phyloP scores from a whole-genome alignment of 2,329 filamentous ascomycete genomes.

The Diplodia intermedia region DNA sequence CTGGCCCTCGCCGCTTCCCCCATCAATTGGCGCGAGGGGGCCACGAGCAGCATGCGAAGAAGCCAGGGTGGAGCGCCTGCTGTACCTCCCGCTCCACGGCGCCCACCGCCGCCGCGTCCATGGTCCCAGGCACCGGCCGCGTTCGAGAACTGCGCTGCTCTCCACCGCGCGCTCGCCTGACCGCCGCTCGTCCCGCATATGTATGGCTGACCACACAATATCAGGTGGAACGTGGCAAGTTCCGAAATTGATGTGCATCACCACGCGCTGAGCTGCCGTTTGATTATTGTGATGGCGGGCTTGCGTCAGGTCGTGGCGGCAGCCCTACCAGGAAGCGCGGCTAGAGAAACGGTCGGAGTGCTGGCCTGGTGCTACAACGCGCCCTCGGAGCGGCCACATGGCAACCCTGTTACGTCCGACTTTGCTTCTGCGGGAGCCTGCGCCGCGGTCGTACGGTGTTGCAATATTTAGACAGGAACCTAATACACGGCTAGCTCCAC shows the following conservation, averaged over 20 bases:
- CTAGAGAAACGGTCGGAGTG: constrained; percentile 23
- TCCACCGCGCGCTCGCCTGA: constrained; percentile 15
- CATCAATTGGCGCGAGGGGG: constrained; percentile 21
- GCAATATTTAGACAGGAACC: constrained; percentile 27
- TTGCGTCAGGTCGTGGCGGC: constrained; percentile 22
- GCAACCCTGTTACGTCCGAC: constrained; percentile 23
- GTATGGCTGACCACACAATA: constrained; percentile 18
- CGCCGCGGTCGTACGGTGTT: constrained; percentile 20
- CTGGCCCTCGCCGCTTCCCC: constrained; percentile 16
- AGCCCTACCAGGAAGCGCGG: constrained; percentile 26
- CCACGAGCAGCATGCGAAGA: constrained; percentile 10
- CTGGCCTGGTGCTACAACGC: constrained; percentile 2
- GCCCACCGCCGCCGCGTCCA: constrained; percentile 16
- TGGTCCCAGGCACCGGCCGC: constrained; percentile 14
- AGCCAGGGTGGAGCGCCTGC: constrained; percentile 15
- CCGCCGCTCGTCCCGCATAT: constrained; percentile 13
- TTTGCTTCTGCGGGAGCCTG: constrained; percentile 27
- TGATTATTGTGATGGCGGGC: constrained; percentile 18
- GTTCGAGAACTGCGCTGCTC: constrained; percentile 13
- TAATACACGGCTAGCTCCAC: constrained; percentile 4
- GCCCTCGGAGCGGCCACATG: constrained; percentile 28
- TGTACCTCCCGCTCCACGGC: constrained; percentile 19
- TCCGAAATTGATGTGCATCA: constrained; percentile 30
- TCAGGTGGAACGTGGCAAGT: constrained; percentile 18
- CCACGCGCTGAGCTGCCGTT: constrained; percentile 12